Percentiles rank a stretch among this genome's conserved stretches.
Conservation (phyloP, 345 rosid genomes). For the Eutrema yunnanense region DNA sequence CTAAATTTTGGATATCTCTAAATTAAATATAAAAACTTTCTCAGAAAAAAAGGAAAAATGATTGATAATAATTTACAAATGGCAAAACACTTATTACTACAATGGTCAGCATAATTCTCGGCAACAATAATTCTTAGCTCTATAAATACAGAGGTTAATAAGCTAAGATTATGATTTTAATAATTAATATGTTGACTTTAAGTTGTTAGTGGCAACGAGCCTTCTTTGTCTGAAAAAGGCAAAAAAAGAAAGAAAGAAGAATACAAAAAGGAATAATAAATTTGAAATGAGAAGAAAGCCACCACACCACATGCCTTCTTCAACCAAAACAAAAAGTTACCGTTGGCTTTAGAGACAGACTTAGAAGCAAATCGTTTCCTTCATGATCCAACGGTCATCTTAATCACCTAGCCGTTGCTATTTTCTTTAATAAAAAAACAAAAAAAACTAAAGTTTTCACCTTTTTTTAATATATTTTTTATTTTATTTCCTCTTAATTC, state of each 20-base stretch:
- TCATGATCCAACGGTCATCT: conserved; percentile 37
- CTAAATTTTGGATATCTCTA: background rate
- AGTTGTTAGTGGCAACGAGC: conserved; percentile 20
- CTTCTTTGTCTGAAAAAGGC: conserved; percentile 31
- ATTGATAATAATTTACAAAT: background rate
- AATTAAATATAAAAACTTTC: background rate
- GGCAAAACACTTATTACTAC: conserved; percentile 13
- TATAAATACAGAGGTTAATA: background rate
- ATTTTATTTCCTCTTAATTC: background rate
- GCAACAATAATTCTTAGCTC: background rate
- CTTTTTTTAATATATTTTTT: background rate
- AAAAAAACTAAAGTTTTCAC: background rate
- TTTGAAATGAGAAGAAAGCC: conserved; percentile 11
- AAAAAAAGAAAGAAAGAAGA: background rate
- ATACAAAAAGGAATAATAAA: background rate
- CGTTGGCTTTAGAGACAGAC: conserved; percentile 24
- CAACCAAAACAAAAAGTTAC: conserved; percentile 14
- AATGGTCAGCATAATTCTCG: conserved; percentile 18
- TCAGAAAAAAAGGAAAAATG: background rate
- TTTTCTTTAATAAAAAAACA: background rate
- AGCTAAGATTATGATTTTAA: conserved; percentile 15
- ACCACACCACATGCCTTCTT: background rate
- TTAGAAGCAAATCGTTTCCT: conserved; percentile 26
- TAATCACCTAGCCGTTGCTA: conserved; percentile 31
- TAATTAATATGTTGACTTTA: conserved; percentile 27